A percentile compares a stretch with the other conserved stretches of the same genome.
Evolutionary conservation across 176 grass and related monocot species (phyloP).

Genomic region (Panicum miliaceum): DNA sequence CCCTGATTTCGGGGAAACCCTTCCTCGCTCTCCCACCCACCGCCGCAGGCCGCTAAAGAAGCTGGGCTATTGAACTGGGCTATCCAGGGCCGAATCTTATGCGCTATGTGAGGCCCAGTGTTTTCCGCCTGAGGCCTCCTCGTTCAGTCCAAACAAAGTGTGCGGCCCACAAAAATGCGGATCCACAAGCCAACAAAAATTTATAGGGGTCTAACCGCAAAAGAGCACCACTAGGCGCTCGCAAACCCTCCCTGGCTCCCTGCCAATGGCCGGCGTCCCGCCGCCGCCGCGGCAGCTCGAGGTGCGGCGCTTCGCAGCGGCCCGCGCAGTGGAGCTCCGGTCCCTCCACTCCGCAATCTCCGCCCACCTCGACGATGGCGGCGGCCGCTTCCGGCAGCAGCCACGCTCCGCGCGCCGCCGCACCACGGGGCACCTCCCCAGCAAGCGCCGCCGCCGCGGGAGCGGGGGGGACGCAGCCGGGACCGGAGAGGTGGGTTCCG

Average conservation of each 20-base stretch:
- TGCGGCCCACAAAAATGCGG: too few relatives aligned
- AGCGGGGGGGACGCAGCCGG: background rate
- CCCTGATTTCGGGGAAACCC: background rate
- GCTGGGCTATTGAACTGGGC: background rate
- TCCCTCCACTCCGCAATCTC: constrained; percentile 68
- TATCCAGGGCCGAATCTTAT: background rate
- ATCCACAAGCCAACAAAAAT: too few relatives aligned
- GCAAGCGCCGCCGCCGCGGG: constrained; percentile 49
- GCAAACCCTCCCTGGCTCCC: background rate
- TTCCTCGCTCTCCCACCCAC: background rate
- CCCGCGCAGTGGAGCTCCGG: constrained; percentile 57
- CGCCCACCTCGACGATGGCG: constrained; percentile 22
- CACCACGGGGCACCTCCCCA: constrained; percentile 68
- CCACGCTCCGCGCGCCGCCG: constrained; percentile 66
- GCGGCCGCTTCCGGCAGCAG: constrained; percentile 49
- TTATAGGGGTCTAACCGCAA: background rate
- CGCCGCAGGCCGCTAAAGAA: too few relatives aligned
- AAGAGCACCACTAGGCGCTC: constrained; percentile 7
- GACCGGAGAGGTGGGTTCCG: background rate
- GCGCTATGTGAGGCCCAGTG: too few relatives aligned
- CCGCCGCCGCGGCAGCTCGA: constrained; percentile 62
- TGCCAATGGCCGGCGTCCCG: constrained; percentile 42
- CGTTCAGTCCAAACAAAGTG: too few relatives aligned
- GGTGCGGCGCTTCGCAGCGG: constrained; percentile 67
- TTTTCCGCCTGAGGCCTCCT: too few relatives aligned